Evolutionary conservation across 331 rosid genomes (phyloP).

Genomic region (Spiraea crenata): DNA sequence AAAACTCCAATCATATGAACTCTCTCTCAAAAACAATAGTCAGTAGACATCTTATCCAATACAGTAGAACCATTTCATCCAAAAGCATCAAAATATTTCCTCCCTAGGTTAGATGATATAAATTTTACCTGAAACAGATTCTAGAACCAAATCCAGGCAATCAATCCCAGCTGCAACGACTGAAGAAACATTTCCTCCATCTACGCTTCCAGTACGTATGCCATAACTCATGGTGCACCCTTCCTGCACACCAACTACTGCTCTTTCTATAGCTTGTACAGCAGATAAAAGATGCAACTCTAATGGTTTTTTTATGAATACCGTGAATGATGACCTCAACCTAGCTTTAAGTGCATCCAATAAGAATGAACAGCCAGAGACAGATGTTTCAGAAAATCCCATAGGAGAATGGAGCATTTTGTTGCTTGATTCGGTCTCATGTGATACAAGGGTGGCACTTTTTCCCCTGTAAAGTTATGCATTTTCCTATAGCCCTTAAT

Average conservation of each 20-base stretch:
- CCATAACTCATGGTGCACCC: conserved; percentile 50
- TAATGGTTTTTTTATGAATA: conserved; percentile 58
- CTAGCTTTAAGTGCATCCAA: conserved; percentile 67
- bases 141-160: conserved; percentile 80
- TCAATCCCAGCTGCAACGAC: conserved; percentile 79
- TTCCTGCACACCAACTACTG: conserved; percentile 68
- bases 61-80: conserved; percentile 10
- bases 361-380: conserved; percentile 42
- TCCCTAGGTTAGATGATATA: conserved; percentile 15
- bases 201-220: conserved; percentile 48
- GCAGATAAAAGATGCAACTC: conserved; percentile 71
- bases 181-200: conserved; percentile 65
- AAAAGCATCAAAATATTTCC: conserved; percentile 18
- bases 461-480: conserved; percentile 78
- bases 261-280: conserved; percentile 73
- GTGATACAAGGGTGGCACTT: conserved; percentile 67
- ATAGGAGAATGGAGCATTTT: conserved; percentile 45
- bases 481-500: conserved; percentile 70
- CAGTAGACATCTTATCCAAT: not conserved
- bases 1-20: conserved; percentile 1
- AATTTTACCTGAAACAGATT: conserved; percentile 76
- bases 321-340: conserved; percentile 64
- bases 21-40: not conserved
- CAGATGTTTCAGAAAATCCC: conserved; percentile 44
- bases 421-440: conserved; percentile 59